Conservation (phyloP, 2,329 filamentous ascomycete genomes). For the Penicillium concentricum region DNA sequence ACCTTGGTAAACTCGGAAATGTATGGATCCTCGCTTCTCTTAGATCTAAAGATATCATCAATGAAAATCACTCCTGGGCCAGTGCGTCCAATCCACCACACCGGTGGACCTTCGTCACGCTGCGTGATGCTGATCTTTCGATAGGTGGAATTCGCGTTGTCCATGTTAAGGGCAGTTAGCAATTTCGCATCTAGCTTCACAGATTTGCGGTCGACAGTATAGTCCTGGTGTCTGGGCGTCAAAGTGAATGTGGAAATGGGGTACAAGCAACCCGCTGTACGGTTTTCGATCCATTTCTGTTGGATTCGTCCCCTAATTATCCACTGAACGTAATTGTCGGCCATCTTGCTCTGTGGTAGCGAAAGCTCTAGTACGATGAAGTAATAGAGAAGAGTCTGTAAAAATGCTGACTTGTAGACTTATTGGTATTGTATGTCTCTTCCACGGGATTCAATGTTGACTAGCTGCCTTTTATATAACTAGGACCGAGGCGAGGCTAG, state of each 20-base stretch:
- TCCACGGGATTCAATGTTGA: background rate
- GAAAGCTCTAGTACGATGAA: background rate
- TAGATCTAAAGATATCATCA: slow-evolving; percentile 2
- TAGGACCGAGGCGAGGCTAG: background rate
- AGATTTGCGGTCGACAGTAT: background rate
- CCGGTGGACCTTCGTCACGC: background rate
- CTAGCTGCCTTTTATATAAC: background rate
- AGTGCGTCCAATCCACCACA: slow-evolving; percentile 4
- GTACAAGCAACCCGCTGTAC: background rate
- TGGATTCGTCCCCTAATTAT: background rate
- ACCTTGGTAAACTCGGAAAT: slow-evolving; percentile 9
- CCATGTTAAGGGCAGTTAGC: background rate
- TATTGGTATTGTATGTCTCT: background rate
- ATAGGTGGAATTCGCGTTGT: background rate
- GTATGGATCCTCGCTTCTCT: background rate
- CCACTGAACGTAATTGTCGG: background rate
- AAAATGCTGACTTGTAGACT: background rate
- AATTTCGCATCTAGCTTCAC: background rate
- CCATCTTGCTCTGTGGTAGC: background rate
- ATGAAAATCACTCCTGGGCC: slow-evolving; percentile 2
- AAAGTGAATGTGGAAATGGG: background rate
- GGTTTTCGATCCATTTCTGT: background rate
- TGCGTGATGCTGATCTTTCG: background rate
- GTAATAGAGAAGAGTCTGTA: background rate
- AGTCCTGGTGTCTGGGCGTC: background rate